Evolutionary conservation across 2,329 filamentous ascomycete genomes (phyloP), one percentile per base, ranked within the genome.

Genomic region (Alternaria ethzedia): DNA sequence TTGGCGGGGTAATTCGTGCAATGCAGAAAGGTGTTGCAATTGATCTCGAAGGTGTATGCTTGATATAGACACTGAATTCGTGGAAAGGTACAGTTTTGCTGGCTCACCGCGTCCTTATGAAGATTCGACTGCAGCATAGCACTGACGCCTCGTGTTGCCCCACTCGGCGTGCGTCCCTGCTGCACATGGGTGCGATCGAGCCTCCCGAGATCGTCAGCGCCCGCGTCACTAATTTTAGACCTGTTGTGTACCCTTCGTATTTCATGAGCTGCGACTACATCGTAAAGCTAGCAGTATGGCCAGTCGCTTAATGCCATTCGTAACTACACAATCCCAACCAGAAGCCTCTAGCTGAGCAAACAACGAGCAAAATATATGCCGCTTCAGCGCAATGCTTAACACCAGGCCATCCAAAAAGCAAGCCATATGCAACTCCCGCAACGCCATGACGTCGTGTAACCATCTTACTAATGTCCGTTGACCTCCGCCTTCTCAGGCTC

Each of bases 181-280:
- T 56, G 69, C 70, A 69, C 73, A 68, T 66, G 69, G 54, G 56
- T 52, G 30, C 44, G 54, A 30, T 44, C 32, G 54, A 51, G 54
- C 60, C 50, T 62, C 63, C 58, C 66, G 30, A 52, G 57, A 68
- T 66, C 36, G 68, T 64, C 62, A 72, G 72, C 70, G 63, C 63
- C 65, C 59, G 66, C 61, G 65, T 67, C 61, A 66, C 74, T 73
- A 77, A 76, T 73, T 69, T 75, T 75, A 75, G 69, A 56, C 15
- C 25, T 52, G 9, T 61, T 32, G 32, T 57, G 25, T 54, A 65
- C 57, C 46, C 63, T 44, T 51, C 49, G 13, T 32, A 43, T 36
- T 57, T 55, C 54, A 23, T 50, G 36, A 49, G 57, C 41, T 25
- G 59, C 49, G 20, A 23, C 17, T 44, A 44, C 26, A 36, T 49